Base-by-base conservation (phyloP, 441 rosid species). In the Adansonia madagascariensis region DNA sequence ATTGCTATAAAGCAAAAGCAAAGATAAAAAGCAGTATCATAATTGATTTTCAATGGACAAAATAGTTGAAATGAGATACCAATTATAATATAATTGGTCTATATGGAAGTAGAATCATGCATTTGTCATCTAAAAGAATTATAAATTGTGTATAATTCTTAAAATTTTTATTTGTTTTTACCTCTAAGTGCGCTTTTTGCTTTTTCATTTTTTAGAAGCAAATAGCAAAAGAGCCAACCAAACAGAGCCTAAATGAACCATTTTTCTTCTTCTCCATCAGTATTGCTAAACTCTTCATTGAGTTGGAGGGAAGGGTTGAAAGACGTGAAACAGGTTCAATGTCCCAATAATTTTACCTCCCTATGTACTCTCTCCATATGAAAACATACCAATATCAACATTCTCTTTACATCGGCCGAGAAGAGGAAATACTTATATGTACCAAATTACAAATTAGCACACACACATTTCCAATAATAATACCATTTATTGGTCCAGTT, bases 311-410 rank as follows among this genome's bases (percentile, higher is more conserved):
- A 70, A 50, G 24, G 60, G 44, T 27, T 50, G 14, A 50, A 39
- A 55, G 27, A 55, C 6, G 8, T 17, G 49, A 53, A 31, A 12
- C 2, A 71, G 22, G 10, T n/a, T 53, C 27, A 71, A 14, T 18
- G 39, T 55, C 12, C 35, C 49, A 35, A 71, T 4, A 31, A 24
- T 11, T n/a, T 52, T 71, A 71, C 46, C 47, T 71, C 75, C 74
- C 50, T 53, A 55, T 55, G 6, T 5, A 55, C 49, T 9, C 27
- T 53, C 50, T 39, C 22, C 31, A 15, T 35, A 17, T 5, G 9
- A 17, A n/a, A 71, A 71, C 62, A 49, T 10, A 71, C 50, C 35
- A 71, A 71, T 8, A 71, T 31, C 63, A 8, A 70, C 60, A 52
- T 15, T 71, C 10, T 35, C 39, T 35, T 35, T 3, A 35, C 4